Conservation (phyloP, 176 grass and related monocot genomes). For the Miscanthus lutarioriparius region DNA sequence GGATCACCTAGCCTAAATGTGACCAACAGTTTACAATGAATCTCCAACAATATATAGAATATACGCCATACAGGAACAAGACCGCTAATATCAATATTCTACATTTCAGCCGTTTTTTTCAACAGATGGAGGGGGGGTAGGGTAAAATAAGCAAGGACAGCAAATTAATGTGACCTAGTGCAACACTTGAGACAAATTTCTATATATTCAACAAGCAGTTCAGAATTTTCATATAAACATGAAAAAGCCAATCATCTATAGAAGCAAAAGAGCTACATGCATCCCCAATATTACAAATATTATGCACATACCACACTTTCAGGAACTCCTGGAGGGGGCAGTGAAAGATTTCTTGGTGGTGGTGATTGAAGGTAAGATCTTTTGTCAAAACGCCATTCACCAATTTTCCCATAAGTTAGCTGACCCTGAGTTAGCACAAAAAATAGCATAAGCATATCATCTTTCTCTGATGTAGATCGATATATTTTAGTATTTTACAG, state of each 20-base stretch:
- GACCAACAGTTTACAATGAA: not conserved
- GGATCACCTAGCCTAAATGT: not conserved
- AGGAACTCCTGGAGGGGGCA: slow-evolving; percentile 90
- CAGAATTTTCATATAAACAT: slow-evolving; percentile 19
- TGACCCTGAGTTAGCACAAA: slow-evolving; percentile 60
- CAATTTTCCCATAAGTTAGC: slow-evolving; percentile 87
- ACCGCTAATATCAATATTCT: slow-evolving; percentile 6
- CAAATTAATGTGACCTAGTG: not conserved
- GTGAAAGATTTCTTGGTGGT: slow-evolving; percentile 86
- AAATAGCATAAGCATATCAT: slow-evolving; percentile 27
- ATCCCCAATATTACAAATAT: not conserved
- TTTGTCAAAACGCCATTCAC: slow-evolving; percentile 96
- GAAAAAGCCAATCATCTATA: not conserved
- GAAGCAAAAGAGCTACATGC: not conserved
- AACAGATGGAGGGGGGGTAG: not conserved
- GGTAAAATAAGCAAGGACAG: not conserved
- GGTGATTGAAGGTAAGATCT: slow-evolving; percentile 81
- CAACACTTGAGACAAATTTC: not conserved
- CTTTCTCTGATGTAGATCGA: not conserved
- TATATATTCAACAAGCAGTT: slow-evolving; percentile 9
- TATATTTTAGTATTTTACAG: slow-evolving; percentile 36
- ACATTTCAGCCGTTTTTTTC: not conserved
- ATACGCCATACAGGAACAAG: not conserved
- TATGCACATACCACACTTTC: slow-evolving; percentile 96
- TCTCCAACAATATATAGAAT: not conserved